Evolutionary conservation across 163 green algal genomes (phyloP), one percentile per base, ranked within the genome.

Genomic region (Scenedesmus sp.): DNA sequence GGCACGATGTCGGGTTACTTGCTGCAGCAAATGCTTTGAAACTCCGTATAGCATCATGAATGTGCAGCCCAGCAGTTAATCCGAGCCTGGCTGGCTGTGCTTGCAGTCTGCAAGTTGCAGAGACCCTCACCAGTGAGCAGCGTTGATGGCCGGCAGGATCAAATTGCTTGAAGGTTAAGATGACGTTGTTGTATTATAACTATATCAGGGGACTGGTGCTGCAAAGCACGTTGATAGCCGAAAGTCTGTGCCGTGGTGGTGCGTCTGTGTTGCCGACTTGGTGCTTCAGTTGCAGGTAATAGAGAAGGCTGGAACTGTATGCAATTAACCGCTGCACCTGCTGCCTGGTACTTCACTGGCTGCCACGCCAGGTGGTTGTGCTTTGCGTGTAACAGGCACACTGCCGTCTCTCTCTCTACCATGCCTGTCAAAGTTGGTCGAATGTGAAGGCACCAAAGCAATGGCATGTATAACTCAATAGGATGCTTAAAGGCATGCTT

Each of bases 191-290:
- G 65, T 70, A 1, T 9, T 0, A 20, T 40, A 40, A 76, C 30
- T 33, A 40, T 35, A 76, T 37, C 18, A 40, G 12, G 30, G 65
- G 30, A 40, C 65, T 76, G 65, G 2, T 76, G 65, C 30, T 76
- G 30, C 7, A 40, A 16, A 76, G 59, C 65, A 22, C 30, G 30
- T 20, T 40, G 30, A 40, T 37, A 76, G 65, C 65, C 65, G 65
- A 76, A 76, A 76, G 30, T 72, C 59, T 76, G 65, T 76, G 65
- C 65, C 30, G 65, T 76, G 65, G 65, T 40, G 40, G 65, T 76
- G 65, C 65, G 65, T n/a, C 65, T 76, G 30, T 37, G 1, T 76
- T 40, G 30, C 65, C 2, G 65, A 18, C 9, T 76, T 1, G 30
- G 12, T 76, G 65, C 65, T 76, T 26, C 20, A 20, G 30, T 35